Conservation (phyloP, 2,329 filamentous ascomycete genomes). For the Rhynchosporium agropyri region DNA sequence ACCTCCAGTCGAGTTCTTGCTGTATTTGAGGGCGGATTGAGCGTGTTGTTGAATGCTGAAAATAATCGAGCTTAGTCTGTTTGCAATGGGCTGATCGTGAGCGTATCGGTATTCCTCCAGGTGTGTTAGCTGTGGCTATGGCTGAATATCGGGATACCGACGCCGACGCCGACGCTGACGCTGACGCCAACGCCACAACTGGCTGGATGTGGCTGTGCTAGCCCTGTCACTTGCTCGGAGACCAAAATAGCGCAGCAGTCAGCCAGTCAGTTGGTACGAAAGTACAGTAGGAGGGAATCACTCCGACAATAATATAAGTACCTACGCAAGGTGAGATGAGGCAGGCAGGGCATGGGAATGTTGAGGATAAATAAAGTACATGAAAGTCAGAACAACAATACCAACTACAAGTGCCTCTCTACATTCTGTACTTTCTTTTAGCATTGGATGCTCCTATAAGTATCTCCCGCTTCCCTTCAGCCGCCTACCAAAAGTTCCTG, state of each 20-base stretch:
- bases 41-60: slow-evolving; percentile 2
- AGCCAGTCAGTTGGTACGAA: no score
- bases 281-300: not conserved
- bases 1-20: slow-evolving; percentile 4
- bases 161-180: no score
- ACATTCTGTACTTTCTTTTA: not conserved
- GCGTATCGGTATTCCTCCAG: not conserved
- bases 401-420: no score
- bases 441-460: not conserved
- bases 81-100: slow-evolving; percentile 24
- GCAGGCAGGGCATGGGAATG: not conserved
- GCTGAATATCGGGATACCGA: no score
- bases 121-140: not conserved
- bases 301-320: not conserved
- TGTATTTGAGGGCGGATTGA: not conserved
- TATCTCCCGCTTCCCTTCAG: not conserved
- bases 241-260: slow-evolving; percentile 11
- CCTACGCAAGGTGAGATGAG: not conserved
- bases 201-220: no score
- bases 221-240: slow-evolving; percentile 18
- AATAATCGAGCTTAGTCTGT: not conserved
- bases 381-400: not conserved
- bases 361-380: not conserved
- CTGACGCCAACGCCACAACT: no score
- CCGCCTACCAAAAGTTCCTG: not conserved